These are phyloP conservation scores for Coemansia sp. DNA, from an alignment of 192 early-diverging fungal genomes.

Conservation along the genomic window DNA sequence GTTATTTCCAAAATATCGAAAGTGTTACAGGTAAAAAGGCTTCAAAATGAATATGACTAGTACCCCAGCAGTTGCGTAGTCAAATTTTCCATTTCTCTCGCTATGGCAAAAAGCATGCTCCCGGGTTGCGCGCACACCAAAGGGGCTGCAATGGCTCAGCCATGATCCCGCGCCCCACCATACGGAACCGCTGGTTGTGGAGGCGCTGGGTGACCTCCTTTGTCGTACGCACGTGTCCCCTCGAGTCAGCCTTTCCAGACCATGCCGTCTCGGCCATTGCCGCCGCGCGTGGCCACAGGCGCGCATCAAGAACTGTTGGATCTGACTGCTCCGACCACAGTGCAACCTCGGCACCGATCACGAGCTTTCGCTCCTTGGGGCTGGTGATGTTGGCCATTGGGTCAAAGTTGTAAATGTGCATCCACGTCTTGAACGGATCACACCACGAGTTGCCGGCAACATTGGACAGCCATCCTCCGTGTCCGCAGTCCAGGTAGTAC, in stretches of 20 bases:
- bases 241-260: constrained; percentile 65
- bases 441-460: constrained; percentile 75
- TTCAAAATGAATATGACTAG: too few relatives aligned
- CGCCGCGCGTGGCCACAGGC: constrained; percentile 72
- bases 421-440: constrained; percentile 76
- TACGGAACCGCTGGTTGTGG: constrained; percentile 73
- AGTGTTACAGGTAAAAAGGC: too few relatives aligned
- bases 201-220: constrained; percentile 68
- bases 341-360: constrained; percentile 72
- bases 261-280: constrained; percentile 72
- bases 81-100: neutral
- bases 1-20: neutral
- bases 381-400: constrained; percentile 62
- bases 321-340: constrained; percentile 77
- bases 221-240: constrained; percentile 58
- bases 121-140: constrained; percentile 72
- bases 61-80: too few relatives aligned
- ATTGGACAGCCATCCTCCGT: constrained; percentile 74
- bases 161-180: constrained; percentile 66
- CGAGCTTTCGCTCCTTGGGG: constrained; percentile 58
- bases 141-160: constrained; percentile 78
- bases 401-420: constrained; percentile 72
- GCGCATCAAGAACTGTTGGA: constrained; percentile 60
- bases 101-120: constrained; percentile 48
- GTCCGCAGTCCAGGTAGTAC: constrained; percentile 80